These are phyloP conservation scores for Xerophyta viscosa DNA, from an alignment of 106 monocot species.

Conservation along the genomic window DNA sequence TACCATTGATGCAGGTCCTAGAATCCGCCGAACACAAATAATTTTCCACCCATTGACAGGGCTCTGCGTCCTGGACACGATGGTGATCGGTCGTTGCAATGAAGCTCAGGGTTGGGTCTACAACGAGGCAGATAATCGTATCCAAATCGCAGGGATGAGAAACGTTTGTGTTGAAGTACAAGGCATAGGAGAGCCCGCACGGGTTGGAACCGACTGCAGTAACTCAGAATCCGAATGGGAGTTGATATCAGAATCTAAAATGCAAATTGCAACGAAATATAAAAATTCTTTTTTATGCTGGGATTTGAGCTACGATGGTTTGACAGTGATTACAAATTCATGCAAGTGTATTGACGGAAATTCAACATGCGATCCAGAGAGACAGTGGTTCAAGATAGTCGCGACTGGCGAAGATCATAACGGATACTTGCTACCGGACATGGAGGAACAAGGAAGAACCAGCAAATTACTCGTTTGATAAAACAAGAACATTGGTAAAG, in stretches of 20 bases:
- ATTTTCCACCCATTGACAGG: conserved; percentile 78
- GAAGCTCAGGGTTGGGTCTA: conserved; percentile 54
- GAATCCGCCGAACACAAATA: conserved; percentile 30
- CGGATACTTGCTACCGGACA: no score
- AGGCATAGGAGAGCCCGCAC: conserved; percentile 21
- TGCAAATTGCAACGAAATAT: conserved; percentile 50
- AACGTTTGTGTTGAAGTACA: conserved; percentile 34
- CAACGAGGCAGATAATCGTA: conserved; percentile 9
- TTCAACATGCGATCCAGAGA: conserved; percentile 42
- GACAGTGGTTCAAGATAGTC: conserved; percentile 88
- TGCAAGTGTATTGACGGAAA: conserved; percentile 59
- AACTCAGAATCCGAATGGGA: conserved; percentile 39
- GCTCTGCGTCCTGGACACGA: conserved; percentile 33
- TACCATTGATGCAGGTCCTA: conserved; percentile 40
- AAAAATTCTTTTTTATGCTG: conserved; percentile 33
- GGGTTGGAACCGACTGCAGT: conserved; percentile 26
- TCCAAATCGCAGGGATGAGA: conserved; percentile 7
- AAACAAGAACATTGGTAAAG: no score
- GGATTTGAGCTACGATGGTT: conserved; percentile 30
- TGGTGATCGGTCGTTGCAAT: conserved; percentile 35
- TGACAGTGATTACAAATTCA: conserved; percentile 23
- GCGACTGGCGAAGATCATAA: no score
- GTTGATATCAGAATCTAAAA: conserved; percentile 53
- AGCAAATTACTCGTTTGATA: no score
- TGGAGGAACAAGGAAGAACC: no score